Evolutionary conservation across 352 stramenopile species (phyloP).

Genomic region (Pythium sp.): DNA sequence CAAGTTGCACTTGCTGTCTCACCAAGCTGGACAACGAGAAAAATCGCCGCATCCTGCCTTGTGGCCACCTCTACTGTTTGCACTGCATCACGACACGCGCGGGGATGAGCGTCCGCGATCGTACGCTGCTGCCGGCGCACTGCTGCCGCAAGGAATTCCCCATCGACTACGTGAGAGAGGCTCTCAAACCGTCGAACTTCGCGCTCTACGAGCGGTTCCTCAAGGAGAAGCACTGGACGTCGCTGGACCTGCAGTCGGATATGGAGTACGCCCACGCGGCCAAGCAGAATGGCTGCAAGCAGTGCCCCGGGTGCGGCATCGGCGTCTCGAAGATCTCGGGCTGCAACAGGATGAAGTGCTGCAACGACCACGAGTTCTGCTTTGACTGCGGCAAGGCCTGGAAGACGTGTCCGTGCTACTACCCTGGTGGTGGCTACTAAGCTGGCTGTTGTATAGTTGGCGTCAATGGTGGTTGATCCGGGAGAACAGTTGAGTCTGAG

Average conservation of each 20-base stretch:
- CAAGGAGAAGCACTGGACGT: conserved; percentile 19
- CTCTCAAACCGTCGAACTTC: not conserved
- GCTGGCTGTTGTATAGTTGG: not conserved
- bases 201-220: conserved; percentile 16
- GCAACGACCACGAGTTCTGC: conserved; percentile 65
- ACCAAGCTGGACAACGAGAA: not conserved
- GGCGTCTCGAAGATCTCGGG: conserved; percentile 48
- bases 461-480: not conserved
- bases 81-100: conserved; percentile 53
- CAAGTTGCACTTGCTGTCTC: conserved; percentile 18
- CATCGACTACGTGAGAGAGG: conserved; percentile 15
- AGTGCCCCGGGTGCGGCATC: conserved; percentile 71
- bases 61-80: conserved; percentile 64
- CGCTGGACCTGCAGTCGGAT: conserved; percentile 46
- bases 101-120: conserved; percentile 55
- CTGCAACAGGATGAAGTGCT: conserved; percentile 62
- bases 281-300: conserved; percentile 26
- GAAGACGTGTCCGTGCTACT: conserved; percentile 18
- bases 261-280: conserved; percentile 50
- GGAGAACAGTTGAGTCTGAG: not conserved
- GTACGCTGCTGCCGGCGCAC: conserved; percentile 25
- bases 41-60: conserved; percentile 22
- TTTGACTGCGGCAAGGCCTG: conserved; percentile 36
- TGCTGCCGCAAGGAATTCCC: conserved; percentile 17
- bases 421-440: not conserved